Conservation (phyloP, 2,329 filamentous ascomycete genomes). For the Karstenula rhodostoma region DNA sequence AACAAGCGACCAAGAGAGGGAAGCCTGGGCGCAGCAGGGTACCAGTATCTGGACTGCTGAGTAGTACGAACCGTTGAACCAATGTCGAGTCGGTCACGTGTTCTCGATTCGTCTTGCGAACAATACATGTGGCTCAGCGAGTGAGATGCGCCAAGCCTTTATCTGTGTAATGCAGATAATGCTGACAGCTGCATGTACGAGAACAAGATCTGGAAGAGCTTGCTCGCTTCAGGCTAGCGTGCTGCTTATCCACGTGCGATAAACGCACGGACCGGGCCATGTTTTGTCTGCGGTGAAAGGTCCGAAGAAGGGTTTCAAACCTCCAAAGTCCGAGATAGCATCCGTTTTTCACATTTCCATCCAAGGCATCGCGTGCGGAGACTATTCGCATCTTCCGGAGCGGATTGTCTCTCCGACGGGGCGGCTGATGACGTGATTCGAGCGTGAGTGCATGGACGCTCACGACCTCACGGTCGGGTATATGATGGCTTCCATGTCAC, state of each 20-base stretch:
- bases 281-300: not conserved
- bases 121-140: not conserved
- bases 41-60: constrained; percentile 1
- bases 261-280: not conserved
- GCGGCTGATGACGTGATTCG: not conserved
- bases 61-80: not conserved
- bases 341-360: not conserved
- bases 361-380: not conserved
- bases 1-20: not conserved
- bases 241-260: constrained; percentile 4
- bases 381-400: not conserved
- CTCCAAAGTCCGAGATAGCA: not conserved
- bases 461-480: not conserved
- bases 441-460: not conserved
- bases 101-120: not conserved
- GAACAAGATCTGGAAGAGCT: not conserved
- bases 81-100: not conserved
- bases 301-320: constrained; percentile 1
- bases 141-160: not conserved
- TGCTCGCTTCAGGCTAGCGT: not conserved
- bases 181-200: not conserved
- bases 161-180: not conserved
- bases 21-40: not conserved
- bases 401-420: not conserved
- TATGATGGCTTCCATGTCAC: not conserved